Evolutionary conservation across 164 flowering plant genomes (phyloP), one percentile per base, ranked within the genome.

Genomic region (Santalum album): DNA sequence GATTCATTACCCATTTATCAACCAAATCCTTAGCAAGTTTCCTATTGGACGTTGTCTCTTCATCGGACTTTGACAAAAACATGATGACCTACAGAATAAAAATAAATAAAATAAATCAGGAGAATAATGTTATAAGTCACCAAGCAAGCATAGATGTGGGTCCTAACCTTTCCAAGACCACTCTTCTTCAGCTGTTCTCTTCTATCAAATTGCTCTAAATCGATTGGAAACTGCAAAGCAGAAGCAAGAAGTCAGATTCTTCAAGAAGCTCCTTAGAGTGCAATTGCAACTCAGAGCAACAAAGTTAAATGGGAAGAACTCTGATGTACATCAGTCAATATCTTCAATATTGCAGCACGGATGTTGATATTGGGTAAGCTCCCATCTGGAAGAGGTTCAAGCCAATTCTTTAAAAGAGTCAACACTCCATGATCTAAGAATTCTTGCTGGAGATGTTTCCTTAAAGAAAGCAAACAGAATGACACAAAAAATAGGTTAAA

Each of bases 361-460:
- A 91, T 76, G 57, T 86, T 91, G 49, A 81, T 88, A 60, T 86
- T 88, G 14, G 98, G 98, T 44, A 91, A 75, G 76, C 98, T 88
- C 60, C 95, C 95, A 80, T 91, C 98, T 1, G 98, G 98, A 25
- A 91, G 81, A 50, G 95, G 98, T 64, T 91, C 98, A 25, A 91
- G 95, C 98, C 98, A 91, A 56, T 77, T 84, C 69, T 83, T 91
- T 32, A 88, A 45, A 39, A 84, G 74, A 25, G 81, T 80, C 49
- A 91, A 60, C 3, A 91, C 94, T 59, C 96, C 96, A 72, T 84
- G 98, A 71, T 91, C 98, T 46, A 91, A 57, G 66, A 91, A 91
- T 68, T 91, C 98, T 29, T 66, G 79, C 62, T 91, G 98, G 27
- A 91, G 89, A 55, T 90, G 97, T 65, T 78, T 87, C 84, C 97